Base-by-base conservation (phyloP, 768 basidiomycete genomes). In the Kondoa subrosea region DNA sequence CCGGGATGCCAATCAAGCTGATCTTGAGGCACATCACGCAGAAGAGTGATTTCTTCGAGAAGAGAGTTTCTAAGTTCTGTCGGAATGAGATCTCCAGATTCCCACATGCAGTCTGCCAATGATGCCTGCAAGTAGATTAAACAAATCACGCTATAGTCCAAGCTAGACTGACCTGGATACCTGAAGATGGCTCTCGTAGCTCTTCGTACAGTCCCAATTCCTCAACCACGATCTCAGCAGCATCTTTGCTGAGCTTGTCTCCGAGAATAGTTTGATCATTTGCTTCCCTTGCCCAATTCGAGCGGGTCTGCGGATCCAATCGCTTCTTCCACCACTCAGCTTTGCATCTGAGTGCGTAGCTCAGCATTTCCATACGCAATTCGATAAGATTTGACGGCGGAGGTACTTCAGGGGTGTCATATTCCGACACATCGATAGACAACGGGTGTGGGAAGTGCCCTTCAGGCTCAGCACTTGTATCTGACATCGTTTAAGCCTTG, bases 1-100 rank as follows among this genome's bases (percentile, higher is more conserved):
- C 77, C 75, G 3, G 81, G 81, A 69, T 81, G 81, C 81, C 81
- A 82, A 71, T 82, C 81, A 56, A 77, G 78, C 64, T 75, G 30
- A 0, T 73, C 73, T 2, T 77, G 78, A 0, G 78, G 40, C 40
- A 8, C 40, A 50, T 50, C 21, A 8, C 40, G 40, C 21, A 50
- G 40, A 8, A 50, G 8, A 8, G 8, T 50, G 40, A 50, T 21
- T 21, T 50, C 40, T 8, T 50, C 40, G 40, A 50, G 40, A 8
- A 50, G 40, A 8, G 12, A 8, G 40, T 21, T 50, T 50, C 21
- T 8, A 50, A 50, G 40, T 50, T 50, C 40, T 21, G 40, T 21
- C 21, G 40, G 40, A 50, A 50, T 50, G 12, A 50, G 40, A 50
- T 21, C 12, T 21, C 21, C 21, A 50, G 12, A 8, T 21, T 50